Evolutionary conservation across 768 basidiomycete genomes (phyloP).

Genomic region (Cystobasidium onofrii): DNA sequence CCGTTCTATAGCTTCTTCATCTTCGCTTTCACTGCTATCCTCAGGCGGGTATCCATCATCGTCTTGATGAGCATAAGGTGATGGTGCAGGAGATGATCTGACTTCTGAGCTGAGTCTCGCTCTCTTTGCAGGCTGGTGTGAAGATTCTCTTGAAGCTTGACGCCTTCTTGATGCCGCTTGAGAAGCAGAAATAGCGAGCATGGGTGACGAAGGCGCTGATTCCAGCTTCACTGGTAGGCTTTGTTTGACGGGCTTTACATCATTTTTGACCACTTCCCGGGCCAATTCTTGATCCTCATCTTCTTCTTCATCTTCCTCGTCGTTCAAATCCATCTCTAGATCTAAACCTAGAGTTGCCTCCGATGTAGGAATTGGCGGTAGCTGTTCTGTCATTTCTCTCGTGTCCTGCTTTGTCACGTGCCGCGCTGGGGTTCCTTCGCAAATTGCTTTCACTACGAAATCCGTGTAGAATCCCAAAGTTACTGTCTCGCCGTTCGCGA

Average conservation of each 20-base stretch:
- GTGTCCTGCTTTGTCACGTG: not conserved
- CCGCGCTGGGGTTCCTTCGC: not conserved
- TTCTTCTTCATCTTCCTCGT: conserved; percentile 5
- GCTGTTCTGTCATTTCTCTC: not conserved
- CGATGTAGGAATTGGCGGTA: not conserved
- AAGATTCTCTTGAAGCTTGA: not conserved
- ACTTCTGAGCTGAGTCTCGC: not conserved
- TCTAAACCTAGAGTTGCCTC: conserved; percentile 9
- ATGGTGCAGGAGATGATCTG: conserved; percentile 11
- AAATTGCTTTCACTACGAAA: not conserved
- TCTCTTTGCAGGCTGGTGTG: conserved; percentile 1
- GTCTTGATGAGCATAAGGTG: conserved; percentile 25
- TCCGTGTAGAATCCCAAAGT: conserved; percentile 1
- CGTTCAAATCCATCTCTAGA: conserved; percentile 4
- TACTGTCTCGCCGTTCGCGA: not conserved
- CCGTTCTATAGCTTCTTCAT: not conserved
- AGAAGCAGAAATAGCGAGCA: not conserved
- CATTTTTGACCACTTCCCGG: not conserved
- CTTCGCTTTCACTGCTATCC: conserved; percentile 20
- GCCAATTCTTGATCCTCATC: not conserved
- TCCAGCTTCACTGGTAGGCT: not conserved
- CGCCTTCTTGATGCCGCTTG: not conserved
- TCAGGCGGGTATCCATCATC: conserved; percentile 30
- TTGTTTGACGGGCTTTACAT: not conserved
- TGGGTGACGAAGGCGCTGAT: not conserved